Conservation (phyloP, 305 asterid species). For the Andrographis paniculata region DNA sequence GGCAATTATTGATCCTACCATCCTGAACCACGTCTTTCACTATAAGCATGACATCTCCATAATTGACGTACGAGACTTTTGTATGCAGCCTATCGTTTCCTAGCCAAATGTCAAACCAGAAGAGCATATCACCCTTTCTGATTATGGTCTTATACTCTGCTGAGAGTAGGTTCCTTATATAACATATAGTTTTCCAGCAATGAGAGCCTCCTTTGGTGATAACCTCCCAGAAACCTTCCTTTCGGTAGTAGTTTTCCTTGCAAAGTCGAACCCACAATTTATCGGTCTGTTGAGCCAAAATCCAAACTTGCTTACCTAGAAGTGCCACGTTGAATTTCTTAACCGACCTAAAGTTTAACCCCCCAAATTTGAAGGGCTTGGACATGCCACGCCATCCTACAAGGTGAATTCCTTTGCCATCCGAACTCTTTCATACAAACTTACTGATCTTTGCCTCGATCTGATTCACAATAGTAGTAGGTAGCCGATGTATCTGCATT, state of each 20-base stretch:
- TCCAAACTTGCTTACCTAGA: not conserved
- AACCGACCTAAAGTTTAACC: not conserved
- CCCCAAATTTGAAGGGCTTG: not conserved
- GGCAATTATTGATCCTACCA: not conserved
- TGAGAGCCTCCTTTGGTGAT: not conserved
- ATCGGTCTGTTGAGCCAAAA: not conserved
- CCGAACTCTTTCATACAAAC: not conserved
- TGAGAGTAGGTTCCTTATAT: not conserved
- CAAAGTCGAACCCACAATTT: not conserved
- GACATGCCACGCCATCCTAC: not conserved
- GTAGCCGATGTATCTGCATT: not conserved
- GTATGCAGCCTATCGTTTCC: not conserved
- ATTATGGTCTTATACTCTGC: not conserved
- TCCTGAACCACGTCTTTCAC: not conserved
- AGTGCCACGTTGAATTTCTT: not conserved
- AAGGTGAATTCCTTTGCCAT: not conserved
- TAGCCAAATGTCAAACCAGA: not conserved
- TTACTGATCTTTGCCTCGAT: not conserved
- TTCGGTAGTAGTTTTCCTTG: not conserved
- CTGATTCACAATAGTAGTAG: not conserved
- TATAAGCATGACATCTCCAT: not conserved
- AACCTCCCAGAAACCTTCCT: not conserved
- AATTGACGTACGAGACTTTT: not conserved
- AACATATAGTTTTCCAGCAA: not conserved
- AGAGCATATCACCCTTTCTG: not conserved